Base-by-base conservation (phyloP, 306 rosid species). In the Pyrus pyrifolia region DNA sequence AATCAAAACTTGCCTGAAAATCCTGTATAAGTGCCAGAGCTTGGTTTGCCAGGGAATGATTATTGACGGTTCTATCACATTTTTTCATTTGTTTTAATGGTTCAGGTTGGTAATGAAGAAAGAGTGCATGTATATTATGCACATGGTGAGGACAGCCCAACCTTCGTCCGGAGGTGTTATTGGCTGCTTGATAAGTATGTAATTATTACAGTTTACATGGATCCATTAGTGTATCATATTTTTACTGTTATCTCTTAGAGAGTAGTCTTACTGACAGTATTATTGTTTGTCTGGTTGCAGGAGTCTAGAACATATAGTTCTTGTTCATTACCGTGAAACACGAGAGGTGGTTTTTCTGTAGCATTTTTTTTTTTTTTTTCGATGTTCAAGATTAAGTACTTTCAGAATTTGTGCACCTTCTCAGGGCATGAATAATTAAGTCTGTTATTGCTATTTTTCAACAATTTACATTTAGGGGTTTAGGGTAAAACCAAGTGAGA, bases 121-220 rank as follows among this genome's bases (percentile, higher is more conserved):
- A 96, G 98, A 87, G 89, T 96, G 45, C 99, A 96, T 78, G 99
- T 89, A 71, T 96, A 96, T 83, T 96, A 96, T 85, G 99, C 97
- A 60, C 97, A 91, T 83, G 98, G 98, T 42, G 91, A 87, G 72
- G 97, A 92, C 77, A 87, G 82, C 74, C 57, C 91, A 65, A 88
- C 85, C 74, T 92, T 92, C 80, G 99, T 92, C 51, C 93, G 99
- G 17, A 88, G 99, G 84, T 90, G 98, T 86, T 96, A 96, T 81
- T 91, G 97, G 98, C 87, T 96, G 71, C 99, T 96, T 78, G 97
- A 96, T 79, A 92, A 96, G 99, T 96, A 92, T 67, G 99, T 78
- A 74, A 63, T 66, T 46, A 71, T 72, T 57, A 73, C 73, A 68
- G 33, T 68, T 76, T 38, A 45, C 68, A 65, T 77, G 68, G n/a